Evolutionary conservation across 2,329 filamentous ascomycete genomes (phyloP), one percentile per base, ranked within the genome.

Genomic region (Sporothrix phasma): DNA sequence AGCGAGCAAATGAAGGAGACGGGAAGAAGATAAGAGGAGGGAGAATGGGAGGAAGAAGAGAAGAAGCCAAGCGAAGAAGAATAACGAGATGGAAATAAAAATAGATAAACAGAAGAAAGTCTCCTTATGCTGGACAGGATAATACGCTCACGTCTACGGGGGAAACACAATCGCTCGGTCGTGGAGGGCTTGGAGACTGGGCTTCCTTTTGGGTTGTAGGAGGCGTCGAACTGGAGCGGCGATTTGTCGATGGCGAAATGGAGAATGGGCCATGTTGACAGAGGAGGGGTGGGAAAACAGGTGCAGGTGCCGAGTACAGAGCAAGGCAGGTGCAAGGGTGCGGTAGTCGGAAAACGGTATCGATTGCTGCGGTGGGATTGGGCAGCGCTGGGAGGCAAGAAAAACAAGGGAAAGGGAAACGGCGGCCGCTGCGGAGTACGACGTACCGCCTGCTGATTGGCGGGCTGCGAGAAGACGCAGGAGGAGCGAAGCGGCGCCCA

Each of bases 211-310:
- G 45, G 19, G 13, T 29, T 39, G 46, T 62, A 46, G 15, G 43
- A 7, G 39, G 22, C 22, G 58, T 45, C 54, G 51, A 56, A 56
- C 51, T 39, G 10, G 34, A 56, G 51, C 51, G 51, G 51, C n/a
- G 58, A 47, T 61, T 45, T 45, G 41, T 34, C 13, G 43, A 47
- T 47, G 58, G 43, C 26, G 43, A 61, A 47, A 59, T 31, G 58
- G 43, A 47, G 43, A 61, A 51, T 37, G 17, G 26, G 26, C 26
- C 8, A 19, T 61, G 58, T 61, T 61, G 58, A 61, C 58, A 19
- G 47, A 61, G 43, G 58, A 61, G 58, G 58, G 58, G 43, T 47
- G 58, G 29, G 58, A 61, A 61, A 61, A 47, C 54, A 41, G 47
- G 54, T 43, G 34, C 56, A 43, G 43, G 17, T 37, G 17, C 22